phyloP scores from a whole-genome alignment of 1,284 basidiomycete species.

The Malassezia slooffiae region DNA sequence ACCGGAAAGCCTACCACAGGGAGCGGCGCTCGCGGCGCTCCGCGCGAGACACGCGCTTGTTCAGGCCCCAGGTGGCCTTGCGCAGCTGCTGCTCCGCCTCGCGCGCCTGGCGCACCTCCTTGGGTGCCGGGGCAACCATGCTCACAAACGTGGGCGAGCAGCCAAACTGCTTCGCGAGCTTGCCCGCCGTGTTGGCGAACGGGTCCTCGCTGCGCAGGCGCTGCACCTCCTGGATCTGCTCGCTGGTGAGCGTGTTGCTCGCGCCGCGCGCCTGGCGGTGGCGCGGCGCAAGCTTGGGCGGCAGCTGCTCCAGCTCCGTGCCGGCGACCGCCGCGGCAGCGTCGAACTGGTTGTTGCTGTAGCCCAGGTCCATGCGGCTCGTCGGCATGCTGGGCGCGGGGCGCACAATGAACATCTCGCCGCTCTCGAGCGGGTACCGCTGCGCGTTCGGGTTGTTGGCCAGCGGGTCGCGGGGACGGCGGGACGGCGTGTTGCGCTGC shows the following conservation, averaged over 20 bases:
- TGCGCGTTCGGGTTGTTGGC: constrained; percentile 22
- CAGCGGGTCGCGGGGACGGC: constrained; percentile 39
- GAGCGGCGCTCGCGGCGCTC: constrained; percentile 27
- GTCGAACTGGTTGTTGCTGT: constrained; percentile 21
- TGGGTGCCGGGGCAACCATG: constrained; percentile 35
- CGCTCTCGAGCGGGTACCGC: constrained; percentile 25
- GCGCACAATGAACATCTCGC: constrained; percentile 40
- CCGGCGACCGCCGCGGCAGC: constrained; percentile 11
- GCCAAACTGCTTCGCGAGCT: constrained; percentile 30
- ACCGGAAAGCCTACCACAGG: constrained; percentile 20
- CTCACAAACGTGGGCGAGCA: constrained; percentile 33
- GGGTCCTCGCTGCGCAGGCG: constrained; percentile 27
- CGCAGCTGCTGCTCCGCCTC: constrained; percentile 20
- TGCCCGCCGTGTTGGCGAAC: constrained; percentile 21
- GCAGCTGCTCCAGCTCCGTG: constrained; percentile 10
- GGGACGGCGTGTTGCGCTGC: constrained; percentile 31
- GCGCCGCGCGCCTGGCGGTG: constrained; percentile 8
- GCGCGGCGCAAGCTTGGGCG: constrained; percentile 20
- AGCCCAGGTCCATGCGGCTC: constrained; percentile 18
- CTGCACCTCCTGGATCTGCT: constrained; percentile 34
- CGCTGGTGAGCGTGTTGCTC: constrained; percentile 14
- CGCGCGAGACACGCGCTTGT: constrained; percentile 28
- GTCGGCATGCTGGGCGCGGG: constrained; percentile 25
- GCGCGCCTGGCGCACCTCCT: constrained; percentile 21
- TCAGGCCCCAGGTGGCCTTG: constrained; percentile 29